Evolutionary conservation across 1,284 basidiomycete species (phyloP), one percentile per base, ranked within the genome.

Genomic region (Irpex sp.): DNA sequence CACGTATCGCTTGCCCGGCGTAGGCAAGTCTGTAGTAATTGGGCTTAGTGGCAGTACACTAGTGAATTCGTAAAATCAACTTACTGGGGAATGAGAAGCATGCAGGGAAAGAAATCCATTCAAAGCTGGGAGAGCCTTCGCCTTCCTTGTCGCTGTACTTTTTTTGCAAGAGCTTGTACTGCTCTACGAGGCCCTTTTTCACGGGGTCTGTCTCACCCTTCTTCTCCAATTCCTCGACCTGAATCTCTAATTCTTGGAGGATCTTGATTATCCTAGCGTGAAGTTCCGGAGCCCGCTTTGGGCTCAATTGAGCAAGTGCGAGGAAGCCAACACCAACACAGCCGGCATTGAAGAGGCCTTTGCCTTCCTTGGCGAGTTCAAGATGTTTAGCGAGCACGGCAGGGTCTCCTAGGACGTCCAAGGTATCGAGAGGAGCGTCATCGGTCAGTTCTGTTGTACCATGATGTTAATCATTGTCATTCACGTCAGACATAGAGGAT

Each of bases 1-100:
- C 62, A 71, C 40, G 54, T 74, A 75, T 55, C 67, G 65, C 64
- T 74, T 72, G 8, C 67, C 71, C 2, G 66, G 58, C 58, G 64
- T 61, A 2, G 71, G 69, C 3, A 68, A 64, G 48, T 69, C 72
- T 71, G 57, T 13, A 11, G 57, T 26, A 55, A 21, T 26, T 1
- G 5, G 40, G n/a, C 19, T 38, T 3, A 48, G 11, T 34, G 31
- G 7, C 5, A 19, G 15, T 13, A 34, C 4, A 9, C 38, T 56
- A 51, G n/a, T 31, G n/a, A 48, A 36, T 2, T 34, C 13, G 19
- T 21, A 6, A 37, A 34, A 17, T 26, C 17, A 9, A 63, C 69
- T 31, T 55, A 72, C 71, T 66, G 1, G 65, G 65, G 17, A 52
- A 36, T 15, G 63, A 62, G 9, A 11, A 68, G n/a, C 38, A 69